Evolutionary conservation across 2,329 filamentous ascomycete genomes (phyloP), one percentile per base, ranked within the genome.

Genomic region (Colletotrichum brevisporum): DNA sequence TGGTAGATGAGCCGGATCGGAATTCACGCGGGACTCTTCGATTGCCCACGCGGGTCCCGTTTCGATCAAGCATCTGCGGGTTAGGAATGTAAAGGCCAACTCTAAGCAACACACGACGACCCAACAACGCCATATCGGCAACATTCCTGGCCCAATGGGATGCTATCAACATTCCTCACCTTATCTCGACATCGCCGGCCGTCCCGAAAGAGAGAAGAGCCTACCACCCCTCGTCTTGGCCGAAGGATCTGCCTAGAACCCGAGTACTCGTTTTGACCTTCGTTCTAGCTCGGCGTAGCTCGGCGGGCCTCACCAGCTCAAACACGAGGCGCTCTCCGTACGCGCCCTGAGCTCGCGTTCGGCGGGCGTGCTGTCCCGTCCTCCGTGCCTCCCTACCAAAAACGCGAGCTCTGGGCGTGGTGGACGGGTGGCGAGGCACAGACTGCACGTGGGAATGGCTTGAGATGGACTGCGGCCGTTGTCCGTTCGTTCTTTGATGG

Each of bases 361-460:
- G 12, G 24, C 21, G 21, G 52, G n/a, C 59, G 16, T 16, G 12
- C n/a, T 8, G 27, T 31, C 27, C 27, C 2, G 4, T 18, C 4
- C 21, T 24, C 21, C 21, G 21, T 24, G 21, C 2, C 21, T 24
- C 21, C 21, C 21, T 24, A 24, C 39, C 41, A n/a, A 26, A n/a
- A 26, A 63, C 18, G n/a, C 21, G 27, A 61, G 24, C 26, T 67
- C 36, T 41, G 36, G 47, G 15, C 10, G 16, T 36, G 12, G 27
- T 41, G 36, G 24, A 41, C 39, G 47, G 45, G n/a, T 41, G 55
- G 43, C 26, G 24, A 52, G 18, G 62, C 66, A 69, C 66, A 55
- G 66, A 65, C 61, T 66, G 62, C 31, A 69, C 66, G 54, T 69
- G 66, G 65, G 61, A 51, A 24, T 21, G 41, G 54, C 54, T 69